These are phyloP conservation scores for Fusarium sp. DNA, from an alignment of 2,329 filamentous ascomycete genomes.

Conservation along the genomic window DNA sequence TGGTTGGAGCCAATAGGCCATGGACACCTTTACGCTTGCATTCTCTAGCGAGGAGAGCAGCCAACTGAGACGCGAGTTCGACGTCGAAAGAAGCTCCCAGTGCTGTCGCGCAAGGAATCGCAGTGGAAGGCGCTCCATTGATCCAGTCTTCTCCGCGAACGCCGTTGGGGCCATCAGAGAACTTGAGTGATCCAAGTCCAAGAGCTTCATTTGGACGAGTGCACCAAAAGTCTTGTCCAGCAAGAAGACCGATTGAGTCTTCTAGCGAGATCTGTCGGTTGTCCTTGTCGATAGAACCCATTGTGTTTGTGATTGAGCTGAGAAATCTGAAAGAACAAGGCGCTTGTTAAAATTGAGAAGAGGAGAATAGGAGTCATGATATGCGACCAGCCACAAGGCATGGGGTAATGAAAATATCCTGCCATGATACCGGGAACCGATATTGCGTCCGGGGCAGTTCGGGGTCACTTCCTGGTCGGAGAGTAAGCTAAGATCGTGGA, in stretches of 20 bases:
- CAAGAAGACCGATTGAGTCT: not conserved
- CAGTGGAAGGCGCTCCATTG: not conserved
- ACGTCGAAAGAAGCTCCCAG: not conserved
- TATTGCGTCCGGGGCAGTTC: not conserved
- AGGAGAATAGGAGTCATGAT: not conserved
- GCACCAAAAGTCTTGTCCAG: not conserved
- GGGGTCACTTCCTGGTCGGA: not conserved
- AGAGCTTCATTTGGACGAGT: not conserved
- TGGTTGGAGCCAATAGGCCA: not conserved
- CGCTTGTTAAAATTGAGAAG: not conserved
- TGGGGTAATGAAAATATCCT: not conserved
- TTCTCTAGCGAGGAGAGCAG: not conserved
- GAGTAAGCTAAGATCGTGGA: no score
- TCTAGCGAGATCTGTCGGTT: not conserved
- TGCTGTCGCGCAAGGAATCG: not conserved
- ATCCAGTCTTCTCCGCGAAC: not conserved
- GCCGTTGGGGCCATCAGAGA: not conserved
- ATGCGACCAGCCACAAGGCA: not conserved
- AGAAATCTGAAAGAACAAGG: not conserved
- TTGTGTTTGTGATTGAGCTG: not conserved
- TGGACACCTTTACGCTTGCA: not conserved
- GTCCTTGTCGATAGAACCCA: not conserved
- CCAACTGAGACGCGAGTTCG: not conserved
- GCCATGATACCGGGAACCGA: not conserved
- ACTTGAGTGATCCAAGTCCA: not conserved